Evolutionary conservation across 768 basidiomycete genomes (phyloP).

Genomic region (Macrocybe gigantea): DNA sequence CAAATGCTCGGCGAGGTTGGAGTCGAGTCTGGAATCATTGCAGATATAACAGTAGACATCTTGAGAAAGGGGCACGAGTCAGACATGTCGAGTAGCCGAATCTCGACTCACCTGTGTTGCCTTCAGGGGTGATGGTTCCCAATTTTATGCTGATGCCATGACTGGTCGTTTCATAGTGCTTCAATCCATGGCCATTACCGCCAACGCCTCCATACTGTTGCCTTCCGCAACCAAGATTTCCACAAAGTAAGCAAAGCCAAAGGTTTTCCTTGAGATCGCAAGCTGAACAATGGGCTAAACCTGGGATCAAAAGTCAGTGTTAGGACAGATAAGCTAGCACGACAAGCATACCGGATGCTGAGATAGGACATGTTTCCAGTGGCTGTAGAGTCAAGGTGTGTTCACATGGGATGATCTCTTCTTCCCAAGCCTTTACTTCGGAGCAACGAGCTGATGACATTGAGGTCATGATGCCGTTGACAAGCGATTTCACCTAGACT

Average conservation of each 20-base stretch:
- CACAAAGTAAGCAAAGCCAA: conserved; percentile 94
- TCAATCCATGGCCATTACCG: conserved; percentile 87
- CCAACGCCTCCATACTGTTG: conserved; percentile 73
- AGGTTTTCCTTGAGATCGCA: conserved; percentile 90
- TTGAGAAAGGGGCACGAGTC: conserved; percentile 16
- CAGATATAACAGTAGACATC: conserved; percentile 95
- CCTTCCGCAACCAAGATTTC: conserved; percentile 85
- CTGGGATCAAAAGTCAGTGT: conserved; percentile 26
- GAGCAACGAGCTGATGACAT: conserved; percentile 88
- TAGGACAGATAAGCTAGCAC: background rate
- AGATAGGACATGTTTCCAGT: conserved; percentile 37
- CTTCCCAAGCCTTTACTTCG: conserved; percentile 97
- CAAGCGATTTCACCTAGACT: conserved; percentile 45
- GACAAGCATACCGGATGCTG: conserved; percentile 41
- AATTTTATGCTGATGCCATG: conserved; percentile 89
- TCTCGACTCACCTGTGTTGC: conserved; percentile 63
- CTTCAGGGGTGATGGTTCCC: conserved; percentile 95
- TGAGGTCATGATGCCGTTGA: conserved; percentile 69
- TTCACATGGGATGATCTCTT: conserved; percentile 84
- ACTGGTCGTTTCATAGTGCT: conserved; percentile 63
- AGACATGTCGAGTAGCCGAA: background rate
- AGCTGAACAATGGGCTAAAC: conserved; percentile 72
- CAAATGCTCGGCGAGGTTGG: conserved; percentile 68
- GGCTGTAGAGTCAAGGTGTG: conserved; percentile 55
- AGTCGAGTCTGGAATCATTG: conserved; percentile 78